Conservation (phyloP, 2,329 filamentous ascomycete species). For the Aspergillus sp. region DNA sequence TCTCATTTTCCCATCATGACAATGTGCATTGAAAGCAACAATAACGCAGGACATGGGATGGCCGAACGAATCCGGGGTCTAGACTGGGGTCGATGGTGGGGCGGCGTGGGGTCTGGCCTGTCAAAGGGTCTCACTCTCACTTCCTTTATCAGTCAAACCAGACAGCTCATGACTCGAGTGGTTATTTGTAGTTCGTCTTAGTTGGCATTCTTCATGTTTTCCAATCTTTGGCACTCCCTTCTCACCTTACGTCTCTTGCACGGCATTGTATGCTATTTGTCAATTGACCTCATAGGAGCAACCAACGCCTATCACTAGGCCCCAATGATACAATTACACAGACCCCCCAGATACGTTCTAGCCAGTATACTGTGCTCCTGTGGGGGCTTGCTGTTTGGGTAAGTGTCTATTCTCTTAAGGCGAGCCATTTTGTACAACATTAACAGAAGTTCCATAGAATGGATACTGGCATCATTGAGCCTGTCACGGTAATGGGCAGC, state of each 20-base stretch:
- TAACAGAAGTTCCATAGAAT: slow-evolving; percentile 14
- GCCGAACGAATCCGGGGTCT: background rate
- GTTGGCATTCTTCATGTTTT: background rate
- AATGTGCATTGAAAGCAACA: background rate
- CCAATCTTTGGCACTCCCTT: background rate
- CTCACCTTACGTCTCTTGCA: background rate
- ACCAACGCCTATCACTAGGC: background rate
- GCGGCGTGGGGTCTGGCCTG: background rate
- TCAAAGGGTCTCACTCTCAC: background rate
- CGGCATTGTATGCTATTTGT: background rate
- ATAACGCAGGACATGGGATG: background rate
- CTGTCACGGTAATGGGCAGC: slow-evolving; percentile 59
- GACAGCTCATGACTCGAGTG: no score
- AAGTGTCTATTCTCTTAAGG: background rate
- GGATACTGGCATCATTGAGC: slow-evolving; percentile 60
- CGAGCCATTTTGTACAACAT: background rate
- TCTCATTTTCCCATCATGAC: background rate
- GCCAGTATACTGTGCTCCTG: slow-evolving; percentile 23
- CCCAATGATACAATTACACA: slow-evolving; percentile 11
- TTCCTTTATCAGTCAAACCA: background rate
- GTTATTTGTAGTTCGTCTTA: background rate
- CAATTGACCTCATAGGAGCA: background rate
- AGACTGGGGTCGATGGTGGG: background rate
- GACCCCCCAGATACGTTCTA: slow-evolving; percentile 21
- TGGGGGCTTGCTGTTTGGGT: slow-evolving; percentile 24